Evolutionary conservation across 495 filamentous ascomycete genomes (phyloP).

Genomic region (Penicillium manginii): DNA sequence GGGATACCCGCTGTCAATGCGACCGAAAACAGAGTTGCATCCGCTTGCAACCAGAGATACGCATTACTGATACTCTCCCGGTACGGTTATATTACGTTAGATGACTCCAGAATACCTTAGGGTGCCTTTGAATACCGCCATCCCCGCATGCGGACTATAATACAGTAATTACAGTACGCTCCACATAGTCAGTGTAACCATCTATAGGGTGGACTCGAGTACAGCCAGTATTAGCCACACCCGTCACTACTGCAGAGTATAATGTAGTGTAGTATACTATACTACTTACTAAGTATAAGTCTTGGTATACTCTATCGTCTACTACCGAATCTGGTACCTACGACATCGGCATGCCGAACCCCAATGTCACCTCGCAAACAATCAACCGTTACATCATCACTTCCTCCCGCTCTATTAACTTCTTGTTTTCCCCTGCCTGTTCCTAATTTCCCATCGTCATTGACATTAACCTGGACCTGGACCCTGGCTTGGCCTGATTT

Average conservation of each 20-base stretch:
- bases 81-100: too few relatives aligned
- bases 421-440: constrained; percentile 7
- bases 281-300: too few relatives aligned
- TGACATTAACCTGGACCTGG: neutral
- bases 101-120: too few relatives aligned
- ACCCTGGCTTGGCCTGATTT: too few relatives aligned
- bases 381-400: constrained; percentile 31
- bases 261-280: too few relatives aligned
- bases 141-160: too few relatives aligned
- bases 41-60: constrained; percentile 15
- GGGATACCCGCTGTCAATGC: constrained; percentile 10
- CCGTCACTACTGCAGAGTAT: neutral
- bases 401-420: constrained; percentile 1
- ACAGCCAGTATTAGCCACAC: neutral
- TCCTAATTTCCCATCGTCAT: neutral
- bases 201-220: too few relatives aligned
- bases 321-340: constrained; percentile 8
- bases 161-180: neutral
- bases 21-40: constrained; percentile 23
- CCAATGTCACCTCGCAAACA: constrained; percentile 22
- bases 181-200: neutral
- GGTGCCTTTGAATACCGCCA: too few relatives aligned
- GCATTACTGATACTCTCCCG: neutral
- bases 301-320: too few relatives aligned
- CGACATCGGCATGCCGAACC: constrained; percentile 33